Evolutionary conservation across 176 grass and related monocot genomes (phyloP).

Genomic region (Metroxylon sagu): DNA sequence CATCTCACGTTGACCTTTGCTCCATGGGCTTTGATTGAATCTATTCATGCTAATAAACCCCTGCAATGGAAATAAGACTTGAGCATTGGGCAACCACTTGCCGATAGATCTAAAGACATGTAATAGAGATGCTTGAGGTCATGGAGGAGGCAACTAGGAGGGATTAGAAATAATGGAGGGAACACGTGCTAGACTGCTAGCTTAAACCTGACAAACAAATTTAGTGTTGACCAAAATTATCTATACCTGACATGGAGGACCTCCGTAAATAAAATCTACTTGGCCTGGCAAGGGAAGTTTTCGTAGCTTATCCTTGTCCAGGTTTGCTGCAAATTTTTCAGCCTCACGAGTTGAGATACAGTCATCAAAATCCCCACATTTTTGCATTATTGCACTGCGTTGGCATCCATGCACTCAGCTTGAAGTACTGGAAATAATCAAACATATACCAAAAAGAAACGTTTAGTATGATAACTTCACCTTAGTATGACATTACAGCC

Average conservation of each 20-base stretch:
- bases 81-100: too few species aligned
- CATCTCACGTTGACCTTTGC: slow-evolving; percentile 98
- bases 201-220: too few species aligned
- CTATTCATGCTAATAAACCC: slow-evolving; percentile 99
- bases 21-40: slow-evolving; percentile 95
- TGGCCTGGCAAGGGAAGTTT: slow-evolving; percentile 87
- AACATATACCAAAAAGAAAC: too few species aligned
- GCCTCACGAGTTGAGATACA: slow-evolving; percentile 90
- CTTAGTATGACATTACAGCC: slow-evolving; percentile 97
- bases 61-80: slow-evolving; percentile 32
- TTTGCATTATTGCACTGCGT: slow-evolving; percentile 93
- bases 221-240: too few species aligned
- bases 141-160: too few species aligned
- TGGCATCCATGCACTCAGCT: too few species aligned
- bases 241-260: slow-evolving; percentile 89
- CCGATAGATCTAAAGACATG: too few species aligned
- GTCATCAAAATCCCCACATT: slow-evolving; percentile 84
- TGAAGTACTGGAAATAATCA: too few species aligned
- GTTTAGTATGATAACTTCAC: slow-evolving; percentile 17
- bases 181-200: too few species aligned
- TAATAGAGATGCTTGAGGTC: too few species aligned
- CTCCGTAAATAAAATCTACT: slow-evolving; percentile 98
- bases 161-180: too few species aligned
- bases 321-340: slow-evolving; percentile 63
- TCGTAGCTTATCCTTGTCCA: slow-evolving; percentile 56